A percentile compares a stretch with the other conserved stretches of the same genome.
phyloP scores from a whole-genome alignment of 805 yeast genomes.

The Vanderwaltozyma verrucispora region DNA sequence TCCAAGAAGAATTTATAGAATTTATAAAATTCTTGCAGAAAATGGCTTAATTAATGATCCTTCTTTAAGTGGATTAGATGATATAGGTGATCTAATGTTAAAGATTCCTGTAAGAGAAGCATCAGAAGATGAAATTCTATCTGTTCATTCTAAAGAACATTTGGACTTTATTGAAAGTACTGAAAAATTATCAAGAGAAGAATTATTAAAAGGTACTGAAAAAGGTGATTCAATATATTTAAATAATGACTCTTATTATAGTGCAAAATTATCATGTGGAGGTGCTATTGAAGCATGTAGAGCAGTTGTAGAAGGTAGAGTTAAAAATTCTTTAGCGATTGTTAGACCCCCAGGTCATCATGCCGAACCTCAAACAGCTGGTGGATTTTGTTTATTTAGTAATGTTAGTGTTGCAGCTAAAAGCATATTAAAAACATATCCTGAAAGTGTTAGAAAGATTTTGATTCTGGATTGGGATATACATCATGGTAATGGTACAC shows the following conservation, averaged over 20 bases:
- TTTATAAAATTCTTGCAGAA: constrained; percentile 87
- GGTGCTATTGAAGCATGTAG: constrained; percentile 95
- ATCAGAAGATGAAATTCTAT: constrained; percentile 67
- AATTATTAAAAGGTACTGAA: constrained; percentile 73
- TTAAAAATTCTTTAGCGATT: constrained; percentile 85
- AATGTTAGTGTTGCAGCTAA: constrained; percentile 97
- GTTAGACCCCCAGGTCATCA: constrained; percentile 99
- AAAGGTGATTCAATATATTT: constrained; percentile 91
- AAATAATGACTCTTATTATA: constrained; percentile 76
- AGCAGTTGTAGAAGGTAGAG: constrained; percentile 88
- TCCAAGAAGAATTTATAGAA: constrained; percentile 89
- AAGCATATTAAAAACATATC: constrained; percentile 67
- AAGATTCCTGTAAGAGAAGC: constrained; percentile 92
- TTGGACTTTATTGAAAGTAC: constrained; percentile 66
- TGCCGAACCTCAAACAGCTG: constrained; percentile 95
- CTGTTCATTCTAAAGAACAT: constrained; percentile 79
- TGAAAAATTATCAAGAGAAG: constrained; percentile 64
- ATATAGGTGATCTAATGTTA: constrained; percentile 77
- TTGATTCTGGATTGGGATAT: constrained; percentile 95
- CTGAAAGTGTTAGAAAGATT: constrained; percentile 77
- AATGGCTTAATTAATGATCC: constrained; percentile 83
- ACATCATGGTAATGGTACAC: constrained; percentile 99
- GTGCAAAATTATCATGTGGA: constrained; percentile 91
- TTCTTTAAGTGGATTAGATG: constrained; percentile 52
- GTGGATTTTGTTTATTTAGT: constrained; percentile 92